These are phyloP conservation scores for Anisodus acutangulus DNA, from an alignment of 257 asterid species.

Conservation along the genomic window DNA sequence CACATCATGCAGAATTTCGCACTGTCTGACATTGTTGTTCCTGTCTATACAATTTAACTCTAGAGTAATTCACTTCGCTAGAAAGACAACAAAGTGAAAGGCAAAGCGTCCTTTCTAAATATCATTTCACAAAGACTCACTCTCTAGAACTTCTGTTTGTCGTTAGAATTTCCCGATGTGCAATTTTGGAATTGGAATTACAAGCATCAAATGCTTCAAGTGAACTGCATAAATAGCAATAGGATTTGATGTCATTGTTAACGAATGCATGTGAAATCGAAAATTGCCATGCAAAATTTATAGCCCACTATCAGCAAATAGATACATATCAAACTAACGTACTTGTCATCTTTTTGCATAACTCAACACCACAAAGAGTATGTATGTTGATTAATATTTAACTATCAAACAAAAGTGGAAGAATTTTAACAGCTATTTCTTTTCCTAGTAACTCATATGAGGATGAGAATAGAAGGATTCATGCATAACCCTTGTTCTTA, in stretches of 20 bases:
- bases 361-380: neutral
- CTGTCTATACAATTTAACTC: conserved; percentile 9
- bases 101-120: neutral
- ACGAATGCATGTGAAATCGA: neutral
- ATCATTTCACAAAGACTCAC: conserved; percentile 8
- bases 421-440: conserved; percentile 18
- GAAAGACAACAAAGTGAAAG: conserved; percentile 7
- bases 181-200: neutral
- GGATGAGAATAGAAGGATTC: neutral
- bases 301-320: neutral
- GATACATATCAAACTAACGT: neutral
- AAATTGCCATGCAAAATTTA: conserved; percentile 24
- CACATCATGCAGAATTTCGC: neutral
- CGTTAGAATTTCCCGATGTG: neutral
- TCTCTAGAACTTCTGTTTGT: neutral
- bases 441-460: conserved; percentile 18
- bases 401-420: neutral
- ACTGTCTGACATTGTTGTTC: neutral
- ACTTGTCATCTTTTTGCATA: neutral
- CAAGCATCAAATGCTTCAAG: conserved; percentile 26
- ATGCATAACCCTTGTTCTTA: conserved; percentile 19
- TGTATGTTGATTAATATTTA: neutral
- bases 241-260: neutral
- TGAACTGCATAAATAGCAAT: neutral
- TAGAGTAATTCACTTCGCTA: conserved; percentile 5